phyloP scores from a whole-genome alignment of 148 eudicot species.

The Bassia scoparia region DNA sequence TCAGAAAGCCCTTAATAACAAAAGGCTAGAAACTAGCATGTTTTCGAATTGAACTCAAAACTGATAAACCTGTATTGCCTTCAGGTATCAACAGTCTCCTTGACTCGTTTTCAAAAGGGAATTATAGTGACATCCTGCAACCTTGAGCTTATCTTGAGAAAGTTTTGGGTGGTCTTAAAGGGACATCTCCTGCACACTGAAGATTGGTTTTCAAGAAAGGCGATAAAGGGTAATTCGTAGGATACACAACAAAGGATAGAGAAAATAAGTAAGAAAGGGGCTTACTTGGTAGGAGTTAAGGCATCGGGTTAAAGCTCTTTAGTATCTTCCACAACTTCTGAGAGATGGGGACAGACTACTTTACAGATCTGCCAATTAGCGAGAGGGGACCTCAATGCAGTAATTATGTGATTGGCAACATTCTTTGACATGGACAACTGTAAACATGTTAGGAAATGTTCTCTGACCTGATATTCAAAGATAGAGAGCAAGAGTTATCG shows the following conservation, averaged over 20 bases:
- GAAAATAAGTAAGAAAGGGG: neutral
- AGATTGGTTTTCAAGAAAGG: neutral
- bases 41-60: neutral
- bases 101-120: slow-evolving; percentile 36
- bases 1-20: too few species aligned
- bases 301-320: slow-evolving; percentile 47
- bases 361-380: slow-evolving; percentile 47
- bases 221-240: neutral
- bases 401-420: slow-evolving; percentile 51
- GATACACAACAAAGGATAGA: too few species aligned
- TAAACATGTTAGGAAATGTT: slow-evolving; percentile 35
- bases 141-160: slow-evolving; percentile 37
- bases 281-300: slow-evolving; percentile 56
- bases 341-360: slow-evolving; percentile 37
- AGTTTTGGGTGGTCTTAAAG: slow-evolving; percentile 32
- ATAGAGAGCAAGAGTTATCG: neutral
- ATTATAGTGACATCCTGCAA: too few species aligned
- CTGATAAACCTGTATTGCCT: slow-evolving; percentile 42
- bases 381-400: slow-evolving; percentile 46
- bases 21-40: too few species aligned
- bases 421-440: slow-evolving; percentile 54
- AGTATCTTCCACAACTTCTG: slow-evolving; percentile 43
- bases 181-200: slow-evolving; percentile 62
- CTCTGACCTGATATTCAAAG: slow-evolving; percentile 35
- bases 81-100: slow-evolving; percentile 56